Conservation (phyloP, 805 yeast species). For the Suhomyces emberorum region DNA sequence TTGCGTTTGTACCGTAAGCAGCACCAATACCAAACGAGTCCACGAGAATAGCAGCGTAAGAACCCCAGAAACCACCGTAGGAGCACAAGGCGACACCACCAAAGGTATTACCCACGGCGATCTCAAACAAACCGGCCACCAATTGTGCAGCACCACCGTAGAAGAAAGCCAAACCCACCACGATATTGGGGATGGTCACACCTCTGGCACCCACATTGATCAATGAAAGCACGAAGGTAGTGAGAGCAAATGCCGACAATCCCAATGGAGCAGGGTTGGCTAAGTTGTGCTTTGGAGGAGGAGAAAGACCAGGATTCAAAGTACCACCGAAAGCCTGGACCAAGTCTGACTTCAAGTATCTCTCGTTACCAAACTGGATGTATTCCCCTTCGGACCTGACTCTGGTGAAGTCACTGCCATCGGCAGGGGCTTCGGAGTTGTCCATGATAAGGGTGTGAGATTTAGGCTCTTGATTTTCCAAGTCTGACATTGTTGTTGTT, state of each 20-base stretch:
- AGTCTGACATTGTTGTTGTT: constrained; percentile 21
- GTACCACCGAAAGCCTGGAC: constrained; percentile 79
- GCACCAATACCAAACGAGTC: constrained; percentile 35
- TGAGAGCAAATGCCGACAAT: constrained; percentile 64
- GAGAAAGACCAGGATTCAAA: constrained; percentile 59
- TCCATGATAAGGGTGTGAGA: constrained; percentile 23
- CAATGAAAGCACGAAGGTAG: constrained; percentile 63
- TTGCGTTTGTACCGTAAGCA: constrained; percentile 28
- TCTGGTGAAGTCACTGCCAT: constrained; percentile 7
- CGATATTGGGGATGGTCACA: constrained; percentile 55
- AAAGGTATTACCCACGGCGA: constrained; percentile 72
- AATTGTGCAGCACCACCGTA: constrained; percentile 73
- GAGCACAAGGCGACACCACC: constrained; percentile 63
- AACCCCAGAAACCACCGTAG: constrained; percentile 75
- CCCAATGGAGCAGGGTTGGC: constrained; percentile 81
- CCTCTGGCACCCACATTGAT: constrained; percentile 68
- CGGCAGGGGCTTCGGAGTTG: constrained; percentile 4
- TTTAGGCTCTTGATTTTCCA: constrained; percentile 35
- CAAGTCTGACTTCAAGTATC: constrained; percentile 59
- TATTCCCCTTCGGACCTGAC: constrained; percentile 53
- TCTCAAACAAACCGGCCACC: constrained; percentile 73
- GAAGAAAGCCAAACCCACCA: constrained; percentile 64
- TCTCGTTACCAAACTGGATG: constrained; percentile 68
- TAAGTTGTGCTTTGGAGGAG: constrained; percentile 36
- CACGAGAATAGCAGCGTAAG: constrained; percentile 59